These are phyloP conservation scores for Candida sp. DNA, from an alignment of 1,139 yeast species.

Conservation along the genomic window DNA sequence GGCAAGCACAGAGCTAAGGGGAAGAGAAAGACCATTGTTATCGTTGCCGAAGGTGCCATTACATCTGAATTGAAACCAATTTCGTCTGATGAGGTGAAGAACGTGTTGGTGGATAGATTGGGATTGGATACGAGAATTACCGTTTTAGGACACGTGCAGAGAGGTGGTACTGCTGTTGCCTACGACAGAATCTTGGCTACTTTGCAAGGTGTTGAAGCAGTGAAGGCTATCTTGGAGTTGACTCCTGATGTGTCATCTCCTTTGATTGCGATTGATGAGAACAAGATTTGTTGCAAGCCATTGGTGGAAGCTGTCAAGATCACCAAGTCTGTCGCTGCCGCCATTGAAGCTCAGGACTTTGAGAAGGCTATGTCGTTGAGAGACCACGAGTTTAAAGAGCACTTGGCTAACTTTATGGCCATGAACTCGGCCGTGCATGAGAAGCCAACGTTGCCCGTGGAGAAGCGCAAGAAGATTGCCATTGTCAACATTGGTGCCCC, in stretches of 20 bases:
- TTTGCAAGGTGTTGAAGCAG: slow-evolving; percentile 85
- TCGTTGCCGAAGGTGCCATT: slow-evolving; percentile 86
- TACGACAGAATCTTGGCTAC: slow-evolving; percentile 79
- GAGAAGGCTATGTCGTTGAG: slow-evolving; percentile 70
- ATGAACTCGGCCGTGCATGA: slow-evolving; percentile 66
- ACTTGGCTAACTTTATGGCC: slow-evolving; percentile 62
- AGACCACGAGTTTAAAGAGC: slow-evolving; percentile 74
- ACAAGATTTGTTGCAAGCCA: slow-evolving; percentile 70
- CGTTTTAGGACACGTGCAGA: slow-evolving; percentile 81
- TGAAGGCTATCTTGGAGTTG: slow-evolving; percentile 70
- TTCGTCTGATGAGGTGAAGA: slow-evolving; percentile 67
- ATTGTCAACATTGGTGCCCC: slow-evolving; percentile 85
- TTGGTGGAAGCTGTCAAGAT: slow-evolving; percentile 73
- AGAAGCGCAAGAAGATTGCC: slow-evolving; percentile 66
- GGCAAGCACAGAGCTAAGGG: slow-evolving; percentile 71
- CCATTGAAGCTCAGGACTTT: slow-evolving; percentile 61
- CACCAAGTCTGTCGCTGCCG: slow-evolving; percentile 73
- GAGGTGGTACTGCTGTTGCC: slow-evolving; percentile 89
- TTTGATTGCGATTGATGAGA: slow-evolving; percentile 74
- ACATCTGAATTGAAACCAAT: slow-evolving; percentile 69
- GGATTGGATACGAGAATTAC: slow-evolving; percentile 83
- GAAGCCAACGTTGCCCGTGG: slow-evolving; percentile 58
- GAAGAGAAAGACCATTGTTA: slow-evolving; percentile 77
- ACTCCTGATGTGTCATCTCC: slow-evolving; percentile 79
- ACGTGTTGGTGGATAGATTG: slow-evolving; percentile 64